Conservation (phyloP, 2,329 filamentous ascomycete genomes). For the Colletotrichum horii region DNA sequence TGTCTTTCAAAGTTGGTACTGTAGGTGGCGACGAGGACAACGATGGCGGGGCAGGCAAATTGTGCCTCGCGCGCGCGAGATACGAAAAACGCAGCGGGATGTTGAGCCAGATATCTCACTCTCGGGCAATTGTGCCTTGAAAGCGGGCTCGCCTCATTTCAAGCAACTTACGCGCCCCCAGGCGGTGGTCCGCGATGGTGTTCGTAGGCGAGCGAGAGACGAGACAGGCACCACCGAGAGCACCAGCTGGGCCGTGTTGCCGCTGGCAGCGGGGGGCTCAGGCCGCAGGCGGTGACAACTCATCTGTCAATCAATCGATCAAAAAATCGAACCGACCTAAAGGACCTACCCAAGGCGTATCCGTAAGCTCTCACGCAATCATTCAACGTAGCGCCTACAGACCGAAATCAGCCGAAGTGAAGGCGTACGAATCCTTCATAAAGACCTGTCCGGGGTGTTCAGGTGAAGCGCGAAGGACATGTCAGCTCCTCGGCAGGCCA, state of each 20-base stretch:
- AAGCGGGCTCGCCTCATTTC: conserved; percentile 2
- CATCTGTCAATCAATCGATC: neutral
- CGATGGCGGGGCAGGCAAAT: neutral
- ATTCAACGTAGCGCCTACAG: neutral
- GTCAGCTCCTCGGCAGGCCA: neutral
- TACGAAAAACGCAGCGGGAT: neutral
- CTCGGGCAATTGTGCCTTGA: neutral
- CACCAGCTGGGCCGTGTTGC: neutral
- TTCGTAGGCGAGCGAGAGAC: neutral
- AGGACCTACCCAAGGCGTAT: neutral
- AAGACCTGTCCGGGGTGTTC: neutral
- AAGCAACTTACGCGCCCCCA: neutral
- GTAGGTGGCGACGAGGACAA: neutral
- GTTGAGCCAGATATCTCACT: conserved; percentile 5
- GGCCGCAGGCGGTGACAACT: neutral
- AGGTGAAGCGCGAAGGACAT: neutral
- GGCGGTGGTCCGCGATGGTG: neutral
- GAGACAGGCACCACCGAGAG: neutral
- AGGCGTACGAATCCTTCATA: conserved; percentile 4
- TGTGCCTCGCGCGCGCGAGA: neutral
- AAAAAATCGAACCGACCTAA: neutral
- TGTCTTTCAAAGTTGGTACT: neutral
- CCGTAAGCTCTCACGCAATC: neutral
- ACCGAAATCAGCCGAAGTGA: neutral
- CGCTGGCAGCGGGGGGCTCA: neutral